Conservation (phyloP, 169 alveolate genomes). For the Babesia sp. region DNA sequence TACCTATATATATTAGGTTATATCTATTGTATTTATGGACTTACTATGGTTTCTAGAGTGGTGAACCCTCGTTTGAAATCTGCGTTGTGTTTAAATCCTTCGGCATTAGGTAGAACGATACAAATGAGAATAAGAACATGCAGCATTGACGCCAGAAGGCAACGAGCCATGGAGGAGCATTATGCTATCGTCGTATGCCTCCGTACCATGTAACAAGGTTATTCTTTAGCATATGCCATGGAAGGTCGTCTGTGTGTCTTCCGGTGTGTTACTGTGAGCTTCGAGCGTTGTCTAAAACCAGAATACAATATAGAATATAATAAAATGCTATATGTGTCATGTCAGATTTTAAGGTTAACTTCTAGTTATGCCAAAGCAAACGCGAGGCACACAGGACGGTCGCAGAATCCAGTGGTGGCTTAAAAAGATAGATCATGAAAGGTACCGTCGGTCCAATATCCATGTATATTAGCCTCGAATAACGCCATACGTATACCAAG, state of each 20-base stretch:
- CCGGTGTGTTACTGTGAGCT: too few species aligned
- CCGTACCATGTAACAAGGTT: too few species aligned
- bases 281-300: too few species aligned
- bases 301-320: too few species aligned
- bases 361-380: too few species aligned
- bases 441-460: conserved; percentile 54
- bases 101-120: not conserved
- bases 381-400: too few species aligned
- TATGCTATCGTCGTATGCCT: too few species aligned
- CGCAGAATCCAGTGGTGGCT: too few species aligned
- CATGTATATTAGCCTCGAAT: conserved; percentile 24
- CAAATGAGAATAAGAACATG: not conserved
- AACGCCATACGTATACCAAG: conserved; percentile 59
- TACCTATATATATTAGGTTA: conserved; percentile 13
- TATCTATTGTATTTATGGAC: not conserved
- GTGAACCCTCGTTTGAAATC: conserved; percentile 37
- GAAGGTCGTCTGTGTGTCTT: too few species aligned
- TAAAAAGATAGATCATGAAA: conserved; percentile 7
- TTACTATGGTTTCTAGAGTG: conserved; percentile 22
- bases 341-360: too few species aligned
- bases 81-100: conserved; percentile 4
- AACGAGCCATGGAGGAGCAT: conserved; percentile 1
- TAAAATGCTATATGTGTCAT: too few species aligned
- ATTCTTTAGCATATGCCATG: too few species aligned
- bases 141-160: not conserved